Evolutionary conservation across 768 basidiomycete species (phyloP).

Genomic region (Suillus ampliporus): DNA sequence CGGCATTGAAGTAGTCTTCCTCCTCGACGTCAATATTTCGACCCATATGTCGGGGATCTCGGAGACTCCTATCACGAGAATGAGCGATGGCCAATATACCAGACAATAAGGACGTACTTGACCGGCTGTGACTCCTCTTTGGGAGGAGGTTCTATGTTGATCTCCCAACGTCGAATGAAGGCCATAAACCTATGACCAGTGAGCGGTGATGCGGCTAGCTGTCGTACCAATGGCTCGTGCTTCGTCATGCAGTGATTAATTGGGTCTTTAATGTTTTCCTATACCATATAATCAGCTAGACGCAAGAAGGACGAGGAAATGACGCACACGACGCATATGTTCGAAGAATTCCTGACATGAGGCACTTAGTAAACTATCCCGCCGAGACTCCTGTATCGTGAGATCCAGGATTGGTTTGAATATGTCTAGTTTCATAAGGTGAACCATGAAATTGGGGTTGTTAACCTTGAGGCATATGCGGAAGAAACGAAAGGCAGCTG

Average conservation of each 20-base stretch:
- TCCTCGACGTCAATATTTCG: constrained; percentile 75
- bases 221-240: constrained; percentile 68
- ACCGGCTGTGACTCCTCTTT: constrained; percentile 54
- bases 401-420: constrained; percentile 84
- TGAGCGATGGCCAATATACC: constrained; percentile 13
- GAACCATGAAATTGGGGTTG: constrained; percentile 73
- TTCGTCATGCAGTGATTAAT: constrained; percentile 84
- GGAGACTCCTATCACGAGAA: constrained; percentile 40
- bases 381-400: constrained; percentile 78
- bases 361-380: constrained; percentile 93
- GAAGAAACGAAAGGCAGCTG: constrained; percentile 93
- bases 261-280: constrained; percentile 90
- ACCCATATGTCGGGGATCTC: constrained; percentile 47
- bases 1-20: constrained; percentile 92
- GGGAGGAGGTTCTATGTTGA: constrained; percentile 84
- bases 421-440: constrained; percentile 85
- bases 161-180: constrained; percentile 86
- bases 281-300: constrained; percentile 17
- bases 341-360: constrained; percentile 98
- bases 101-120: constrained; percentile 46
- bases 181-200: constrained; percentile 71
- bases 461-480: constrained; percentile 82
- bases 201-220: constrained; percentile 63
- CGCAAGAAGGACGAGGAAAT: constrained; percentile 5
- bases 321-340: constrained; percentile 78